A percentile compares a stretch with the other conserved stretches of the same genome.
Conservation (phyloP, 495 filamentous ascomycete genomes). For the Tuber indicum region DNA sequence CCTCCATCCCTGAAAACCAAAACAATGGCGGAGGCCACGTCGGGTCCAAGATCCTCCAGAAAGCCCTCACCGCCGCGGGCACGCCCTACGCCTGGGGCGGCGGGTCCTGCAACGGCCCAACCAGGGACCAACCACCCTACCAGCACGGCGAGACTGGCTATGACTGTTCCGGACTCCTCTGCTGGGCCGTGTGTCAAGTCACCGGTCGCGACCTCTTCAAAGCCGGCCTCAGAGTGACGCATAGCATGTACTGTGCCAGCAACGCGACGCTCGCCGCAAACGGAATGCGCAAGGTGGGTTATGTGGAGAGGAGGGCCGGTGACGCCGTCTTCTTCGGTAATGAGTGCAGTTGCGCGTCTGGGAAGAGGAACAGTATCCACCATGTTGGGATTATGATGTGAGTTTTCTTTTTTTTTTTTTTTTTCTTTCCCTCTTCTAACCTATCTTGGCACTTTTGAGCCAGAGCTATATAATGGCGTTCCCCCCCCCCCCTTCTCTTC, state of each 20-base stretch:
- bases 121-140: conserved; percentile 22
- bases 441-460: too few species aligned
- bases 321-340: conserved; percentile 42
- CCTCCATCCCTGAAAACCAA: not conserved
- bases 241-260: conserved; percentile 39
- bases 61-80: conserved; percentile 10
- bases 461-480: too few species aligned
- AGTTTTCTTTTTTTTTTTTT: not conserved
- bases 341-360: conserved; percentile 23
- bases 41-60: conserved; percentile 7
- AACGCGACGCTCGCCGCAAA: conserved; percentile 1
- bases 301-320: conserved; percentile 30
- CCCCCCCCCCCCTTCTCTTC: too few species aligned
- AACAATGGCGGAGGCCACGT: not conserved
- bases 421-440: too few species aligned
- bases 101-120: conserved; percentile 36
- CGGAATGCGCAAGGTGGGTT: conserved; percentile 29
- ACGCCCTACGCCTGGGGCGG: conserved; percentile 36
- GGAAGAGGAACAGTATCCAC: conserved; percentile 29
- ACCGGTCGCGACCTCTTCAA: conserved; percentile 37
- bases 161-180: conserved; percentile 42
- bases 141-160: conserved; percentile 25
- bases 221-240: conserved; percentile 31
- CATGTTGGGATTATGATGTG: conserved; percentile 38
- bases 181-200: conserved; percentile 40